Conservation (phyloP, 768 basidiomycete genomes). For the Mrakia gelida region DNA sequence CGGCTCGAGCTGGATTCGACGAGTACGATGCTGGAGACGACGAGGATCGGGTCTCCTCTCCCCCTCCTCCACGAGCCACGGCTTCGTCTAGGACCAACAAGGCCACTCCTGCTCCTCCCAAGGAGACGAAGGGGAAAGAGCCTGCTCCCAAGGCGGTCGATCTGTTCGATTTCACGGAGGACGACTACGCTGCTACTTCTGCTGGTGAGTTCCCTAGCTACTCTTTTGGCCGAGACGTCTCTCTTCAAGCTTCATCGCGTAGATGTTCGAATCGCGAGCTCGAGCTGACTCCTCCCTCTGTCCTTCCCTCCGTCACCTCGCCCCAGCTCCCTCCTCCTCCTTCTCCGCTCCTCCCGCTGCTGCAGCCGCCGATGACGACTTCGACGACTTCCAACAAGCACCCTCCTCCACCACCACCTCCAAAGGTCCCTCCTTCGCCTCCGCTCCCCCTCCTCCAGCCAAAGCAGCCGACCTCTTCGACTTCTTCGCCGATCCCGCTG, state of each 20-base stretch:
- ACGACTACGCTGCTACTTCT: slow-evolving; percentile 11
- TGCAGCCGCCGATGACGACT: slow-evolving; percentile 62
- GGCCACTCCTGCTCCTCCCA: slow-evolving; percentile 32
- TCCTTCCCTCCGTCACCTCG: not conserved
- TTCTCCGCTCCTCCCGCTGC: slow-evolving; percentile 39
- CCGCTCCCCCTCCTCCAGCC: slow-evolving; percentile 35
- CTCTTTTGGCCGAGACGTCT: too few relatives aligned
- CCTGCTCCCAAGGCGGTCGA: slow-evolving; percentile 30
- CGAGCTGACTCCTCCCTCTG: not conserved
- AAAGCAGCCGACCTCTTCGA: slow-evolving; percentile 44
- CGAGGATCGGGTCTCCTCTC: slow-evolving; percentile 56
- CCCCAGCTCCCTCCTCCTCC: not conserved
- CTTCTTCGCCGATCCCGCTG: slow-evolving; percentile 32
- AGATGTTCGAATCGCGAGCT: too few relatives aligned
- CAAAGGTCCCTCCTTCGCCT: not conserved
- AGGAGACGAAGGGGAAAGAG: slow-evolving; percentile 24
- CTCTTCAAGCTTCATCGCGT: too few relatives aligned
- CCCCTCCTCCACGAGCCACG: slow-evolving; percentile 39
- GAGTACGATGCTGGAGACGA: slow-evolving; percentile 73
- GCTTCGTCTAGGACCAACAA: slow-evolving; percentile 29
- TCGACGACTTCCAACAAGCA: slow-evolving; percentile 77
- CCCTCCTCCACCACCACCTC: slow-evolving; percentile 47
- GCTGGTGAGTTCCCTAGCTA: too few relatives aligned
- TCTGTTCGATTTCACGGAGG: slow-evolving; percentile 32
- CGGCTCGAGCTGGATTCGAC: slow-evolving; percentile 55